Evolutionary conservation across 2,329 filamentous ascomycete species (phyloP), one percentile per base, ranked within the genome.

Genomic region (Setomelanomma holmii): DNA sequence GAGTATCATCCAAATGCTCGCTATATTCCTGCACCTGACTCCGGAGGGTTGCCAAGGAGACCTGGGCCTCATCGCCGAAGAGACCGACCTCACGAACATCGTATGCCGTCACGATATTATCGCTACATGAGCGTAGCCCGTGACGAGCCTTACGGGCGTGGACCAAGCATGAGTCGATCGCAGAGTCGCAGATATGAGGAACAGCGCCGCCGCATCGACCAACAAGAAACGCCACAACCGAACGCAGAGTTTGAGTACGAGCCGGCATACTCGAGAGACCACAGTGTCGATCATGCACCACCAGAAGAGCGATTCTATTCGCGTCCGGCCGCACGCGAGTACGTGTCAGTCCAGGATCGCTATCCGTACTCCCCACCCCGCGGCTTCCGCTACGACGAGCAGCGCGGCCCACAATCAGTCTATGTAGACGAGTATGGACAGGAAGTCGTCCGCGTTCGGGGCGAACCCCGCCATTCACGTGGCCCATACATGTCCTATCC

Each of bases 141-240:
- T 24, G 70, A 73, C 4, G 72, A 75, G n/a, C 67, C 68, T 42
- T 72, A 70, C 40, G 61, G 63, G 40, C 69, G 72, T 22, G 70
- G 66, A 6, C 58, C 71, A 5, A 73, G 67, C 52, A 71, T 73
- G 52, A 67, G 64, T 17, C 68, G 72, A 17, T 67, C 71, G 11
- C 71, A 75, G 49, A 69, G 68, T 35, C 66, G 64, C 39, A 56
- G 72, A 59, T 75, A 75, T 38, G 72, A 73, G 40, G 67, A 74
- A 44, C 66, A 72, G 20, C 66, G 69, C 8, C 71, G 72, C 20
- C 66, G 71, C 10, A 65, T 75, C 35, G 67, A 74, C 48, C 66
- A 75, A 45, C 68, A 72, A 42, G 72, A 75, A 43, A 73, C 67
- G 12, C 71, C 69, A 1, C 68, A 73, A 17, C 72, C 71, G 16